Percentiles rank a stretch among this genome's conserved stretches.
These are phyloP conservation scores for Kluyveromyces siamensis DNA, from an alignment of 805 yeast genomes.

Conservation along the genomic window DNA sequence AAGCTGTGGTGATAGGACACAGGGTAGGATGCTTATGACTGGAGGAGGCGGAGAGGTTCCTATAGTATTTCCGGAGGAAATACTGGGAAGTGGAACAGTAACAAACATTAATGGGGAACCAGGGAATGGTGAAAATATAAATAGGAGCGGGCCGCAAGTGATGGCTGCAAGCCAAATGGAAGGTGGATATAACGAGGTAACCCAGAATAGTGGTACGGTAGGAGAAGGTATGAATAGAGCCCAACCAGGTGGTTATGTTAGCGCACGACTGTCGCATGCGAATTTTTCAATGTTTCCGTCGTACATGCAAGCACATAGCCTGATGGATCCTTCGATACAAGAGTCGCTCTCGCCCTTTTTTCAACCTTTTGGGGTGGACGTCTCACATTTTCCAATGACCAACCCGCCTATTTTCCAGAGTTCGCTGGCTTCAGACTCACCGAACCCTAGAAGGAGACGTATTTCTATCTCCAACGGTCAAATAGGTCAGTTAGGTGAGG, in stretches of 20 bases:
- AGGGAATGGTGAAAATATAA: neutral
- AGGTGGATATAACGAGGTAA: neutral
- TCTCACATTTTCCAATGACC: conserved; percentile 35
- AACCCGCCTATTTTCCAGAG: conserved; percentile 39
- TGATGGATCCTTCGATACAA: conserved; percentile 25
- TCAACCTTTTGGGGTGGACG: conserved; percentile 37
- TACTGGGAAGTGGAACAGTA: neutral
- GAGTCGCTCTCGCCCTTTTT: conserved; percentile 35
- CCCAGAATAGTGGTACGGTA: neutral
- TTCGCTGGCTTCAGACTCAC: conserved; percentile 29
- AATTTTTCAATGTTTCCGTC: conserved; percentile 9
- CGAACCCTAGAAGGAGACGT: conserved; percentile 38
- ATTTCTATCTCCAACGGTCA: conserved; percentile 81
- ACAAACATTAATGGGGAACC: neutral
- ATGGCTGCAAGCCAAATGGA: neutral
- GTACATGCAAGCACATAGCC: conserved; percentile 3
- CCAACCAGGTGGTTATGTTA: neutral
- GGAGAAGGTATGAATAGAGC: neutral
- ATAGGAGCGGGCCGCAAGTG: neutral
- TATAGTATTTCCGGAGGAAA: conserved; percentile 1
- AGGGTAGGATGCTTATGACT: neutral
- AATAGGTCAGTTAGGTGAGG: conserved; percentile 60
- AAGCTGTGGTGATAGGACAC: neutral
- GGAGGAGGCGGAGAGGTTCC: neutral
- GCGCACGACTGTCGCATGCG: conserved; percentile 4